Conservation (phyloP, 306 rosid genomes). For the Pyrus communis region DNA sequence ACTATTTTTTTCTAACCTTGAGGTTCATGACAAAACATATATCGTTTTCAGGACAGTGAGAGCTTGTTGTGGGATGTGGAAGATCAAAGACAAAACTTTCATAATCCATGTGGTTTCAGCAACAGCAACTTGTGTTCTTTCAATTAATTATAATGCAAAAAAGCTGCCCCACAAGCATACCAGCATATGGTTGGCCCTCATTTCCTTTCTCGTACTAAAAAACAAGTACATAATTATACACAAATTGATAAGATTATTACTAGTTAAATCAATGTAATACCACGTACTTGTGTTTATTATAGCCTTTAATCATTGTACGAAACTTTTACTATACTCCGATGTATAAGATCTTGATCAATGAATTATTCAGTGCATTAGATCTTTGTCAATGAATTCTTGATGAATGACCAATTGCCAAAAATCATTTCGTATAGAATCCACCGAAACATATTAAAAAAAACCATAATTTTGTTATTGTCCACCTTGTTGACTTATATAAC, state of each 20-base stretch:
- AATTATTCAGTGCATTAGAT: too few species aligned
- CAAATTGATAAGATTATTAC: not conserved
- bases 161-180: constrained; percentile 33
- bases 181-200: constrained; percentile 48
- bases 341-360: not conserved
- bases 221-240: not conserved
- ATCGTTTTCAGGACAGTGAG: constrained; percentile 55
- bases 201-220: constrained; percentile 20
- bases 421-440: not conserved
- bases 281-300: not conserved
- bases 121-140: constrained; percentile 45
- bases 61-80: constrained; percentile 63
- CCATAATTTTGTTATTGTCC: not conserved
- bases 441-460: not conserved
- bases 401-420: not conserved
- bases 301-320: not conserved
- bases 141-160: constrained; percentile 24
- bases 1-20: not conserved
- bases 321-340: not conserved
- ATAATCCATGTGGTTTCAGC: constrained; percentile 54
- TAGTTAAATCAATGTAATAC: not conserved
- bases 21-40: constrained; percentile 8
- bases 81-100: constrained; percentile 69
- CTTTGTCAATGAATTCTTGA: not conserved
- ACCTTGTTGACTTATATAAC: not conserved